phyloP scores from a whole-genome alignment of 108 stramenopile genomes.

The Cylindrotheca fusiformis region DNA sequence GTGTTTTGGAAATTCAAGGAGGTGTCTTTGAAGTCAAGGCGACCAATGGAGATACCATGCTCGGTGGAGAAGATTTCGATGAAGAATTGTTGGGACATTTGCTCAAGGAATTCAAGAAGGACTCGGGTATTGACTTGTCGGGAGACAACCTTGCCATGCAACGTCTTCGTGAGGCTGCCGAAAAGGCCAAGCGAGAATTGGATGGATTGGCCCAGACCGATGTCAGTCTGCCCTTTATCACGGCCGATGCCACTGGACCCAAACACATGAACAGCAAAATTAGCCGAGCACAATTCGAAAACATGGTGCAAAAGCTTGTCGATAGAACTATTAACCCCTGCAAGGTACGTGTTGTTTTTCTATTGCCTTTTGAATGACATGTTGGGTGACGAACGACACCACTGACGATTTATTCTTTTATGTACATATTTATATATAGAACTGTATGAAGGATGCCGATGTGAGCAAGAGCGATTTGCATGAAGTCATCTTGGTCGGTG shows the following conservation, averaged over 20 bases:
- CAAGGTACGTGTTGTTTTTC: constrained; percentile 54
- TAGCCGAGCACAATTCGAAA: constrained; percentile 94
- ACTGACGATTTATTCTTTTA: constrained; percentile 45
- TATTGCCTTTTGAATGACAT: constrained; percentile 15
- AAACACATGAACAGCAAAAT: constrained; percentile 98
- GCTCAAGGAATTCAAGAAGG: constrained; percentile 93
- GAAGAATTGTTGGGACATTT: constrained; percentile 92
- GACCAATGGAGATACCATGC: constrained; percentile 99
- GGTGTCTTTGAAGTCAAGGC: constrained; percentile 99
- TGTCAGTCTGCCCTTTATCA: constrained; percentile 98
- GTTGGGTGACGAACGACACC: no score
- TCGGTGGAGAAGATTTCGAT: constrained; percentile 99
- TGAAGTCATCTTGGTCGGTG: constrained; percentile 99
- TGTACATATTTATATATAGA: constrained; percentile 53
- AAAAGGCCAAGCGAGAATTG: constrained; percentile 99
- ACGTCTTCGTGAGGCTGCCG: constrained; percentile 97
- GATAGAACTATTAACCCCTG: constrained; percentile 96
- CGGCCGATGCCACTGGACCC: constrained; percentile 97
- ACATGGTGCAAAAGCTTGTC: constrained; percentile 90
- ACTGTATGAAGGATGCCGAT: constrained; percentile 95
- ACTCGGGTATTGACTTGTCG: constrained; percentile 86
- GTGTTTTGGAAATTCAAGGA: constrained; percentile 97
- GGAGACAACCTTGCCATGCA: constrained; percentile 98
- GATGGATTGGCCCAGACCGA: constrained; percentile 99
- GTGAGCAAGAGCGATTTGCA: constrained; percentile 89